phyloP scores from a whole-genome alignment of 2,329 filamentous ascomycete genomes.

The Pseudogymnoascus verrucosus region DNA sequence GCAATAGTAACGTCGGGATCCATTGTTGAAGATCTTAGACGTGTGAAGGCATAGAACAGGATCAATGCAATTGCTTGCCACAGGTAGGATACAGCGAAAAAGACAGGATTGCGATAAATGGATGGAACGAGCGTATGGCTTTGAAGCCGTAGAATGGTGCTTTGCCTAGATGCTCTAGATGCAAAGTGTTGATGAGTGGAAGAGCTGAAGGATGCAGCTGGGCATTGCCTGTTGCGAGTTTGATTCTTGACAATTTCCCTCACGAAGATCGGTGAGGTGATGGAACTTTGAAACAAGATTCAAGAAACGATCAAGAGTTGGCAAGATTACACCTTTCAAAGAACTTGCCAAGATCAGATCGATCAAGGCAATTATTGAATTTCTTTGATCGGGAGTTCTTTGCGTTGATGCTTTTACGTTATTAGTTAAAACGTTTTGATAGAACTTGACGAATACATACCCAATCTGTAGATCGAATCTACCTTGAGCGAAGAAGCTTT shows the following conservation, averaged over 20 bases:
- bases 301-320: not conserved
- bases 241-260: not conserved
- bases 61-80: not conserved
- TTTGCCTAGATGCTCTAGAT: not conserved
- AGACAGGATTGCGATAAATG: not conserved
- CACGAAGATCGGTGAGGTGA: not conserved
- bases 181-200: not conserved
- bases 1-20: not conserved
- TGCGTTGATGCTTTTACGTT: not conserved
- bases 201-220: not conserved
- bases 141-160: not conserved
- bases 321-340: not conserved
- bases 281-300: not conserved
- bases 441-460: not conserved
- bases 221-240: not conserved
- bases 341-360: not conserved
- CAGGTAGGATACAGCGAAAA: not conserved
- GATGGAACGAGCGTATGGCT: not conserved
- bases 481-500: conserved; percentile 2
- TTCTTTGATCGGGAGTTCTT: conserved; percentile 3
- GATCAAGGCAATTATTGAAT: not conserved
- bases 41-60: not conserved
- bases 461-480: not conserved
- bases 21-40: not conserved
- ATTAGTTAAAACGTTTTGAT: not conserved